Base-by-base conservation (phyloP, 257 asterid genomes). In the Phtheirospermum japonicum region DNA sequence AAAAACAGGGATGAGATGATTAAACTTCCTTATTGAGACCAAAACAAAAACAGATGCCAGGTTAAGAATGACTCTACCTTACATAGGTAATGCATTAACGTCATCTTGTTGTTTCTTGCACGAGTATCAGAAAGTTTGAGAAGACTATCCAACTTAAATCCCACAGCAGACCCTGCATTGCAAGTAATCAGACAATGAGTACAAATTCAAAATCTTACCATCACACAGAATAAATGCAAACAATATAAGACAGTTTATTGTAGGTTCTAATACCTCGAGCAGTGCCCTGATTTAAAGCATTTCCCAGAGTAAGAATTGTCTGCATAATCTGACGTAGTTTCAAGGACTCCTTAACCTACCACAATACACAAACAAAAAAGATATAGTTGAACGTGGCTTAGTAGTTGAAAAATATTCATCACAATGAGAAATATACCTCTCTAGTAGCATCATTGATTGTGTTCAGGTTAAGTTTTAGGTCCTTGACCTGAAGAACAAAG, bases 71-170 rank as follows among this genome's bases (percentile, higher is more conserved):
- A 69, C 59, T 71, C 64, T 79, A 92, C 98, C 98, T 92, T 92
- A 64, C 95, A 92, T 6, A 92, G 87, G 80, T 92, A 92, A 75
- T 92, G 95, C 98, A 92, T 92, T 75, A 92, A 75, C 72, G 97
- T 92, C 96, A 88, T 92, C 77, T 84, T 92, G 81, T 84, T 92
- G 85, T 92, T 92, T 76, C 83, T 88, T 57, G 98, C 98, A 69
- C 98, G 97, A 66, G 98, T 92, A 75, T 92, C 98, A 42, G 98
- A 92, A 67, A 92, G 91, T 76, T 92, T 92, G 70, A 92, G 95
- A 75, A 92, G 95, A 69, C 98, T 92, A 72, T 92, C 98, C 85
- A 92, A 77, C 82, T 92, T 92, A 74, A 92, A 92, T 71, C 98
- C 98, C 39, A 92, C 89, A 59, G 98, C 98, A 72, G 98, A 86